Evolutionary conservation across 2,329 filamentous ascomycete species (phyloP), one percentile per base, ranked within the genome.

Genomic region (Lecanicillium sp.): DNA sequence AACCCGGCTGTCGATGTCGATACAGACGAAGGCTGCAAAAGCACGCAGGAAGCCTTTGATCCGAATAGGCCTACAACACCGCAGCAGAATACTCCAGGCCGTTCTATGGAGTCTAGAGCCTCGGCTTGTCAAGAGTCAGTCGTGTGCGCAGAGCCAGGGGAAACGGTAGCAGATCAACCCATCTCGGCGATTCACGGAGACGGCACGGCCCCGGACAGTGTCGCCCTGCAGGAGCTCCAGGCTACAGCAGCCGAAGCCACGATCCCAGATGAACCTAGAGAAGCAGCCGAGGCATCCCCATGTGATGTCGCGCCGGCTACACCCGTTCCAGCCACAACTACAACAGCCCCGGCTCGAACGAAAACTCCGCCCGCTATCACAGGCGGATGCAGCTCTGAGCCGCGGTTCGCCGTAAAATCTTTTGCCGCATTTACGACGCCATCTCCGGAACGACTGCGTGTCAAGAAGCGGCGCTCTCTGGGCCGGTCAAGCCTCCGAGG

Each of bases 381-480:
- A 15, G 56, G 60, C 49, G 55, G 66, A 26, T 62, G 64, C 2
- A 74, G 71, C 1, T 70, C 74, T 5, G 71, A 77, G 42, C 67
- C 71, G 12, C 68, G 69, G 4, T 64, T 77, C 24, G 71, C 70
- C 0, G 65, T 77, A 54, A 76, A 73, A 52, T 69, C 74, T 0
- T 79, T 79, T 56, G 67, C 72, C 1, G 69, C 70, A 1, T 79
- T 79, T 56, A 70, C 75, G 56, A 72, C 72, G 1, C 70, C 73
- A 1, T 75, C 74, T 0, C 71, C 75, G 1, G 64, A 68, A 33
- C 63, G 55, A n/a, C 54, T 52, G 12, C 52, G 56, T 23, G 54
- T 51, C 21, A 37, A 49, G 51, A 46, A 32, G 6, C 53, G 46
- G 14, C 43, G 30, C 33, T 45, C 37, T n/a, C 56, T 54, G 17